Percentiles rank a stretch among this genome's conserved stretches.
phyloP scores from a whole-genome alignment of 2,329 filamentous ascomycete species.

The Nemania abortiva region DNA sequence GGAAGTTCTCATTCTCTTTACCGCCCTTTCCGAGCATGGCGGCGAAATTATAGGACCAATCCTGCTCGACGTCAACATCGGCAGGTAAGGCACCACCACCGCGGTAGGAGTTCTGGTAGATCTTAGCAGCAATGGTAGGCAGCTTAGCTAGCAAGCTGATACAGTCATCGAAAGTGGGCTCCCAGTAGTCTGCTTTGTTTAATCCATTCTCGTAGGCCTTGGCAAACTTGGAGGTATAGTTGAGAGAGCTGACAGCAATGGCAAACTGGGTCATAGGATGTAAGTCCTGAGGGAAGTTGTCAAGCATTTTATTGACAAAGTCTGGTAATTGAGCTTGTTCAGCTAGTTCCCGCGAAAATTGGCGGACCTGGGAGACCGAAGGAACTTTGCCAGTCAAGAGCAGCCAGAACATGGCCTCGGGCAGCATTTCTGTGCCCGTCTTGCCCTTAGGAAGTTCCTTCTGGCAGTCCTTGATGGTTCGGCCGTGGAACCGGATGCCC shows the following conservation, averaged over 20 bases:
- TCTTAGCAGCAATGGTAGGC: slow-evolving; percentile 95
- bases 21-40: slow-evolving; percentile 93
- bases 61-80: slow-evolving; percentile 83
- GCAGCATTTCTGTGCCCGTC: slow-evolving; percentile 94
- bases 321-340: slow-evolving; percentile 84
- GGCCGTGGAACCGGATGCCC: slow-evolving; percentile 97
- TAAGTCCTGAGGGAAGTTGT: slow-evolving; percentile 87
- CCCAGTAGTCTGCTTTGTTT: slow-evolving; percentile 98
- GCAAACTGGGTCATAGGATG: slow-evolving; percentile 99
- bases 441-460: slow-evolving; percentile 91
- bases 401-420: slow-evolving; percentile 99
- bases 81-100: slow-evolving; percentile 79
- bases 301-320: slow-evolving; percentile 88
- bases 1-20: slow-evolving; percentile 90
- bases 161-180: slow-evolving; percentile 94
- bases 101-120: slow-evolving; percentile 92
- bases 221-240: slow-evolving; percentile 93
- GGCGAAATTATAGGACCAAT: slow-evolving; percentile 99
- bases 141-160: slow-evolving; percentile 96
- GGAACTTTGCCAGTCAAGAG: slow-evolving; percentile 94
- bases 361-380: slow-evolving; percentile 82
- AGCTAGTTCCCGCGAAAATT: slow-evolving; percentile 86
- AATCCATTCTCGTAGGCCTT: slow-evolving; percentile 91
- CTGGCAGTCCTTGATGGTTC: slow-evolving; percentile 98
- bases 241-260: slow-evolving; percentile 94